phyloP scores from a whole-genome alignment of 495 filamentous ascomycete genomes.

The Sordaria brevicollis region DNA sequence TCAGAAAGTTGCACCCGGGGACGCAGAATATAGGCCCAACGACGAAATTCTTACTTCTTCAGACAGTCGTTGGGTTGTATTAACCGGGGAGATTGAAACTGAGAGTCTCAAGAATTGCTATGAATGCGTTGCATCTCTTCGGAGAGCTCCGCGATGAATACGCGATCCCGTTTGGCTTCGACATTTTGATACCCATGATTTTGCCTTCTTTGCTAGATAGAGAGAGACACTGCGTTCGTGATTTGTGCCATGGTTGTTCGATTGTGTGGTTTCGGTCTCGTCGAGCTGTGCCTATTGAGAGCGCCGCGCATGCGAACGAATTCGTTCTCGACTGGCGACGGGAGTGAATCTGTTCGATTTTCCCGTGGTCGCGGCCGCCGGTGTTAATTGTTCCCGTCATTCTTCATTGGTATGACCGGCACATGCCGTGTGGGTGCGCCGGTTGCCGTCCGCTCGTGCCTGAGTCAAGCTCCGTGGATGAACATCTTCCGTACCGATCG shows the following conservation, averaged over 20 bases:
- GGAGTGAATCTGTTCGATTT: too few relatives aligned
- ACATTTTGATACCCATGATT: constrained; percentile 20
- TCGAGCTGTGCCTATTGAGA: too few relatives aligned
- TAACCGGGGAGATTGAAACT: constrained; percentile 36
- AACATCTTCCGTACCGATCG: neutral
- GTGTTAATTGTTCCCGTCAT: too few relatives aligned
- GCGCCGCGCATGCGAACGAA: too few relatives aligned
- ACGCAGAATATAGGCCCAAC: constrained; percentile 34
- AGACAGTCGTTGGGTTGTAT: constrained; percentile 33
- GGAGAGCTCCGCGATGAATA: constrained; percentile 19
- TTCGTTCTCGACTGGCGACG: too few relatives aligned
- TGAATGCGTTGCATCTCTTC: constrained; percentile 15
- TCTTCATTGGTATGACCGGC: too few relatives aligned
- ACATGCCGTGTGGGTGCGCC: neutral
- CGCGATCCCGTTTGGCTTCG: constrained; percentile 42
- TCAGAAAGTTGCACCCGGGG: constrained; percentile 37
- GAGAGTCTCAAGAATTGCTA: constrained; percentile 42
- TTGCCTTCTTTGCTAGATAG: neutral
- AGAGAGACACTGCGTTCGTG: too few relatives aligned
- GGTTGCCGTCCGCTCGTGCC: neutral
- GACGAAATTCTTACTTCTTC: constrained; percentile 14
- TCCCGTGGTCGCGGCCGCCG: too few relatives aligned
- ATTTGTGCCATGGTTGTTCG: too few relatives aligned
- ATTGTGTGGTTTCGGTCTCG: too few relatives aligned
- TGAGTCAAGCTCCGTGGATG: neutral